A percentile compares a stretch with the other conserved stretches of the same genome.
These are phyloP conservation scores for Suhomyces atakaporum DNA, from an alignment of 1,139 yeast genomes.

Conservation along the genomic window DNA sequence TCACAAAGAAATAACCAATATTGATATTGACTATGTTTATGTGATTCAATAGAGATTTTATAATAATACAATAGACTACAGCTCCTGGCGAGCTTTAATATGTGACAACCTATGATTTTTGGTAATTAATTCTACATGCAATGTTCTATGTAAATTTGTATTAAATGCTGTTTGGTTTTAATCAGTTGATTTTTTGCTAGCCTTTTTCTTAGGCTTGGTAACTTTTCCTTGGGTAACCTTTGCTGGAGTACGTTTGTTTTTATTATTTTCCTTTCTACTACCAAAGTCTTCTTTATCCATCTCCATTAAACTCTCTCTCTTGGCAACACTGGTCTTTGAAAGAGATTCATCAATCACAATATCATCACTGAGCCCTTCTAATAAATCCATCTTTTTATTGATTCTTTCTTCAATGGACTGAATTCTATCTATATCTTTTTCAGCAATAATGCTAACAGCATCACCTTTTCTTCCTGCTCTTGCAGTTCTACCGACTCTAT, in stretches of 20 bases:
- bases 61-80: no score
- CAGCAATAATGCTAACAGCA: constrained; percentile 70
- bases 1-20: no score
- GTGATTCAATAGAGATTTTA: no score
- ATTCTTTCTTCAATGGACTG: constrained; percentile 86
- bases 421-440: constrained; percentile 78
- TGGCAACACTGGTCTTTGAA: constrained; percentile 73
- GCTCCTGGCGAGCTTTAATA: no score
- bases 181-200: no score
- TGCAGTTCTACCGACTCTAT: constrained; percentile 99
- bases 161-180: no score
- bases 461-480: constrained; percentile 84
- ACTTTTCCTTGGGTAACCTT: constrained; percentile 7
- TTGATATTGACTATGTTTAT: no score
- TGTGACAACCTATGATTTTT: no score
- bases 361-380: constrained; percentile 71
- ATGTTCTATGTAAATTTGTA: no score
- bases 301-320: constrained; percentile 86
- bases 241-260: constrained; percentile 37
- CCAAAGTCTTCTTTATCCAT: constrained; percentile 93
- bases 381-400: constrained; percentile 71
- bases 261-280: constrained; percentile 61
- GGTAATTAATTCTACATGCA: no score
- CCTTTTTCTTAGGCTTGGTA: constrained; percentile 10
- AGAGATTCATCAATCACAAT: constrained; percentile 71